Evolutionary conservation across 208 protist genomes (phyloP), one percentile per base, ranked within the genome.

Genomic region (Angomonas ambiguus): DNA sequence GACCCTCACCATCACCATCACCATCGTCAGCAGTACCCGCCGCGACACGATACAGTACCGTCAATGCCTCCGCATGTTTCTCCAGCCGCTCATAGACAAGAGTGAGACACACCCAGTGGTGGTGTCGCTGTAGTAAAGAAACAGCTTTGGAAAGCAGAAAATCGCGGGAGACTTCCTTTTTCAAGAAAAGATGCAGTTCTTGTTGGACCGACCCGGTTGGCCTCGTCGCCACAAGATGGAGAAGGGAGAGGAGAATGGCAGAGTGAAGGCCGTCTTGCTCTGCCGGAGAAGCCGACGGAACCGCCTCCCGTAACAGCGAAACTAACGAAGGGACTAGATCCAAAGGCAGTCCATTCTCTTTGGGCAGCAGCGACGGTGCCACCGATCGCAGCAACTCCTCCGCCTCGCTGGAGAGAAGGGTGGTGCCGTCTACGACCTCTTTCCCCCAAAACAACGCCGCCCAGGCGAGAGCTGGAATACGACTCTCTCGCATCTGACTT

Each of bases 81-180:
- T 58, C 62, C 25, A 65, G 34, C 0, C 33, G 41, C 35, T 80
- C 66, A 68, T 76, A 80, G 8, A 89, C 60, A 11, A 72, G 28
- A 0, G 71, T 67, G 8, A 87, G 64, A 6, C 78, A 66, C 38
- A 83, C 76, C 88, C 88, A 94, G 31, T 85, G 74, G 31, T 51
- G 58, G 51, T 69, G 76, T 2, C 74, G 60, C 2, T 31, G 48
- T 31, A 93, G 65, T 38, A 88, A 74, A 1, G 33, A 31, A 24
- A 67, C 76, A 2, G 63, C 58, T 13, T 83, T 59, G 16, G 3
- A 5, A 22, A 24, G 74, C 6, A 66, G 51, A 11, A 71, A 60
- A 1, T 67, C 65, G 51, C 82, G 88, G 6, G 49, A 69, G 64
- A 80, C 81, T 13, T 72, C 58, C 16, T 74, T 69, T 32, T 56